Evolutionary conservation across 495 filamentous ascomycete genomes (phyloP).

Genomic region (Podospora pseudoanserina): DNA sequence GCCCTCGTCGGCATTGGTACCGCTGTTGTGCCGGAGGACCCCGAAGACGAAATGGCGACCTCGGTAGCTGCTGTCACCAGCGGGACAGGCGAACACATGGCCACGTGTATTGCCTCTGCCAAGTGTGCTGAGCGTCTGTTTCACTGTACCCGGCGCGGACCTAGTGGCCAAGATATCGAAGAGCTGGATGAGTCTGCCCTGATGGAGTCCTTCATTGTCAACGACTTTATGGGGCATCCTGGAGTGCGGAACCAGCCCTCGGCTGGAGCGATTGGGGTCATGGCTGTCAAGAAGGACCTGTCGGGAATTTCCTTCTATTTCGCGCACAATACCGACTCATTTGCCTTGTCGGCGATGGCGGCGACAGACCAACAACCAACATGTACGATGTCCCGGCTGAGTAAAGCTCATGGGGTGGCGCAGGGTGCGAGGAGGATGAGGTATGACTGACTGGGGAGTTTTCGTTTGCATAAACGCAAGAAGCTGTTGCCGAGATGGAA

Average conservation of each 20-base stretch:
- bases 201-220: slow-evolving; percentile 64
- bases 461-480: background rate
- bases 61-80: slow-evolving; percentile 78
- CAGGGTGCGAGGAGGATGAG: slow-evolving; percentile 49
- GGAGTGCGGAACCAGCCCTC: slow-evolving; percentile 69
- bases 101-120: slow-evolving; percentile 78
- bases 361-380: slow-evolving; percentile 64
- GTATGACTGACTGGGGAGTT: background rate
- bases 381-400: slow-evolving; percentile 78
- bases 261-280: slow-evolving; percentile 73
- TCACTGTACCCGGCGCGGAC: slow-evolving; percentile 55
- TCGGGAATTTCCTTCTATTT: slow-evolving; percentile 75
- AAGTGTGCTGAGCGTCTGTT: slow-evolving; percentile 76
- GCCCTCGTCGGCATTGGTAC: slow-evolving; percentile 90
- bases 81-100: slow-evolving; percentile 96
- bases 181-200: slow-evolving; percentile 67
- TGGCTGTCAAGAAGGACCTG: slow-evolving; percentile 74
- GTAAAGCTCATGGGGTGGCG: slow-evolving; percentile 36
- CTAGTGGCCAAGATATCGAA: slow-evolving; percentile 55
- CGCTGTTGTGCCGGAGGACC: slow-evolving; percentile 67
- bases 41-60: slow-evolving; percentile 53
- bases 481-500: background rate
- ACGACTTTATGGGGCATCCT: slow-evolving; percentile 81
- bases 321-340: slow-evolving; percentile 90
- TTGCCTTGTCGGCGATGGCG: slow-evolving; percentile 84